Conservation (phyloP, 2,329 filamentous ascomycete species). For the Diaporthe eres region DNA sequence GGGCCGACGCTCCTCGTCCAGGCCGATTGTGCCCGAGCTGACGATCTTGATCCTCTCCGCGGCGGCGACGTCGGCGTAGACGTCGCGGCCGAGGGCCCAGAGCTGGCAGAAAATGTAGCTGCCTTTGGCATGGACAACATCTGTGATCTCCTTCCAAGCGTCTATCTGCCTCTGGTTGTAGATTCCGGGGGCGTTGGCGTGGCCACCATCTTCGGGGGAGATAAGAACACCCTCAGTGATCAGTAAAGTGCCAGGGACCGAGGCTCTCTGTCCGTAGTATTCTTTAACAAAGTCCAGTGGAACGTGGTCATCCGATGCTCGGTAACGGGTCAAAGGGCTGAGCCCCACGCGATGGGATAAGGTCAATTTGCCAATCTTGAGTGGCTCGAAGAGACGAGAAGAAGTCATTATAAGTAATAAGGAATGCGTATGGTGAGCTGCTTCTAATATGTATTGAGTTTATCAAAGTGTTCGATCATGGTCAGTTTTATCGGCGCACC, state of each 20-base stretch:
- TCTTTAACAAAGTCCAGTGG: slow-evolving; percentile 14
- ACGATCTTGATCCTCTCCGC: slow-evolving; percentile 48
- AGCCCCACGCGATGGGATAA: slow-evolving; percentile 20
- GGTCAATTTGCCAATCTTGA: slow-evolving; percentile 26
- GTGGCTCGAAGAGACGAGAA: slow-evolving; percentile 20
- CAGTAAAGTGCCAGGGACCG: slow-evolving; percentile 53
- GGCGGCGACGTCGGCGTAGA: slow-evolving; percentile 49
- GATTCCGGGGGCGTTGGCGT: slow-evolving; percentile 55
- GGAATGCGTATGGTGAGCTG: neutral
- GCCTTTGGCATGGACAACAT: slow-evolving; percentile 70
- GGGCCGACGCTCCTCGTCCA: slow-evolving; percentile 44
- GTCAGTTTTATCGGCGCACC: neutral
- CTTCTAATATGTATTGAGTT: rapidly evolving
- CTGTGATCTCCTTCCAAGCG: slow-evolving; percentile 69
- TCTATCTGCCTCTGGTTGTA: slow-evolving; percentile 64
- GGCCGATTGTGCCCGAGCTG: neutral
- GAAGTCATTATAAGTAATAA: neutral
- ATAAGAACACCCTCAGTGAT: slow-evolving; percentile 70
- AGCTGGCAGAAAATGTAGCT: slow-evolving; percentile 73
- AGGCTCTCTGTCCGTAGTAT: slow-evolving; percentile 26
- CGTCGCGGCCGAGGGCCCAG: slow-evolving; percentile 72
- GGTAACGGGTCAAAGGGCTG: neutral
- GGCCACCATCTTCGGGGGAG: slow-evolving; percentile 61
- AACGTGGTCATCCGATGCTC: slow-evolving; percentile 35
- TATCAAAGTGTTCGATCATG: neutral